Evolutionary conservation across 352 stramenopile species (phyloP), one percentile per base, ranked within the genome.

Genomic region (Pythium monospermum): DNA sequence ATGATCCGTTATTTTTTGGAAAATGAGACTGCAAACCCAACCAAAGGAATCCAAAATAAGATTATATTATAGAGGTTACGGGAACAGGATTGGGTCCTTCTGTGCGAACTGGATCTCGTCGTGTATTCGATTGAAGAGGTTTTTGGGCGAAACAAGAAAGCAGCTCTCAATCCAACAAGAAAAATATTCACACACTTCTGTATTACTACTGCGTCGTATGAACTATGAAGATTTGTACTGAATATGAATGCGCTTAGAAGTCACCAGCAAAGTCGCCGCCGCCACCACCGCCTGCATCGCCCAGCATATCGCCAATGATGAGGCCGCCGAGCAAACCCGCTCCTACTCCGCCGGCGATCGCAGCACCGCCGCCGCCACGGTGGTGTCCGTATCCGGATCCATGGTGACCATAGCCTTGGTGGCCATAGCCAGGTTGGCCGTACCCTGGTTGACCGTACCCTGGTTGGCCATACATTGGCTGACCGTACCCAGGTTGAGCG

Each of bases 251-350:
- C 30, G 30, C 35, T 19, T 56, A 61, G 40, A 61, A 61, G 53
- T 61, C 53, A 26, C 53, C 55, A 11, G 47, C 47, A 35, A 63
- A 63, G 31, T 49, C 55, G 33, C 19, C 37, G 48, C 19, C 15
- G 36, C 37, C 44, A 19, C 44, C 44, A 18, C 27, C 18, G 15
- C 55, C 55, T 11, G 55, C 55, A 26, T 63, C 55, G 10, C 47
- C 35, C 18, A 63, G 49, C 40, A 57, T 57, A 15, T 63, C 55
- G 8, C 55, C 55, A 16, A 63, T 25, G 25, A 63, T 47, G 47
- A 63, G 21, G 21, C 55, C 55, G 22, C 55, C 55, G 10, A 63
- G 39, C 16, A 63, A 39, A 39, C 55, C 55, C 13, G 22, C 55
- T 6, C 23, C 55, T 3, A 33, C 55, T 27, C 47, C 55, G 13